These are phyloP conservation scores for Penstemon barbatus DNA, from an alignment of 257 asterid species.

Conservation along the genomic window DNA sequence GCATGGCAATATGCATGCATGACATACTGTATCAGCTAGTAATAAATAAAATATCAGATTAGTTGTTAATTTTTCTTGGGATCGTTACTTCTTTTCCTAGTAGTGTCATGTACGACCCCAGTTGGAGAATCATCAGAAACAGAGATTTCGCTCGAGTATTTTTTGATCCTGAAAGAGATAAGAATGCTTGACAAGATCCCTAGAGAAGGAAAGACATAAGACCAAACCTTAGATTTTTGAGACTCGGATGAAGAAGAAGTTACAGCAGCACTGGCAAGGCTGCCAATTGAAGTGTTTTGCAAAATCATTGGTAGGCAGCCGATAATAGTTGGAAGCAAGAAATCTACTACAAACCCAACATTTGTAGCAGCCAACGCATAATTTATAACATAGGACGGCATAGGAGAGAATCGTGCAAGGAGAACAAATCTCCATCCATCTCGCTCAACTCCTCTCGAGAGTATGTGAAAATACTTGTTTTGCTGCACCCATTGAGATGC, in stretches of 20 bases:
- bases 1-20: background rate
- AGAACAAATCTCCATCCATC: constrained; percentile 96
- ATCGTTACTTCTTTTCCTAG: constrained; percentile 31
- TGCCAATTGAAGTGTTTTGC: constrained; percentile 94
- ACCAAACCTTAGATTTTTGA: constrained; percentile 53
- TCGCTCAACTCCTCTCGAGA: constrained; percentile 77
- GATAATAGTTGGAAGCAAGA: constrained; percentile 82
- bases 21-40: background rate
- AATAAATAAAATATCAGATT: background rate
- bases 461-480: constrained; percentile 72
- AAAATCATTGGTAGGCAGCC: constrained; percentile 96
- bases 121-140: constrained; percentile 28
- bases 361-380: constrained; percentile 91
- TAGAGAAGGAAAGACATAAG: constrained; percentile 73
- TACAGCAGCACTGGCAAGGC: constrained; percentile 93
- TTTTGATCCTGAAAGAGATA: constrained; percentile 79
- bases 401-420: constrained; percentile 95
- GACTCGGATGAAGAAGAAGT: constrained; percentile 75
- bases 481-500: constrained; percentile 63
- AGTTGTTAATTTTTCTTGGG: constrained; percentile 33
- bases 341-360: constrained; percentile 67
- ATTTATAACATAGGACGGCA: constrained; percentile 88
- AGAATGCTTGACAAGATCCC: constrained; percentile 85
- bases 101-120: constrained; percentile 21
- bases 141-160: constrained; percentile 57